Conservation (phyloP, 345 rosid genomes). For the Populus deltoides region DNA sequence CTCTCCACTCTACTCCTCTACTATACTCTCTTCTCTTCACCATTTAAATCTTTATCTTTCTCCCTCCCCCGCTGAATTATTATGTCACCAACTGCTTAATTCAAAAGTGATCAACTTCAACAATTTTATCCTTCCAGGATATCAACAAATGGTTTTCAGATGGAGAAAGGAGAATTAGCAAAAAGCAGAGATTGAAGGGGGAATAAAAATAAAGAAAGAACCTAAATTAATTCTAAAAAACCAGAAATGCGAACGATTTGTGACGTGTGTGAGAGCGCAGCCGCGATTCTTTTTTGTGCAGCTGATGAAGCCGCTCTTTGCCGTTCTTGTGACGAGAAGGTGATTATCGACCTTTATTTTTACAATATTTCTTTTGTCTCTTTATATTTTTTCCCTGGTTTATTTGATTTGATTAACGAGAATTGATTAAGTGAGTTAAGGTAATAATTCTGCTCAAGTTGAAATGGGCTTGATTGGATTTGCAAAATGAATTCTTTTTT, state of each 20-base stretch:
- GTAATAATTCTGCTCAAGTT: background rate
- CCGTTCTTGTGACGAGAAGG: slow-evolving; percentile 78
- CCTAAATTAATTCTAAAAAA: background rate
- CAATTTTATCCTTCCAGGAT: background rate
- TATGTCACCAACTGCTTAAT: background rate
- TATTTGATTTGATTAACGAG: background rate
- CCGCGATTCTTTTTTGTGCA: slow-evolving; percentile 81
- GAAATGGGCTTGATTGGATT: background rate
- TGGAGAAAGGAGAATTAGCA: background rate
- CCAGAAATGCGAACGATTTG: slow-evolving; percentile 63
- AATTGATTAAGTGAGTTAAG: background rate
- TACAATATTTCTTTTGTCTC: background rate
- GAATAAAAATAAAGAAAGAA: background rate
- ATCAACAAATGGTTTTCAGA: background rate
- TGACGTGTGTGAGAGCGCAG: slow-evolving; percentile 71
- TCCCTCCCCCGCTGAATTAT: too few species aligned
- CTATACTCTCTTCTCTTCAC: background rate
- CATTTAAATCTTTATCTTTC: background rate
- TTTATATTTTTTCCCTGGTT: background rate
- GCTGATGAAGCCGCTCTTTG: slow-evolving; percentile 90
- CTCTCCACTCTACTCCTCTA: background rate
- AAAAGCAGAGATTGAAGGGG: background rate
- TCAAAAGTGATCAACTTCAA: background rate
- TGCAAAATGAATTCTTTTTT: background rate
- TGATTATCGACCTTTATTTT: background rate